These are phyloP conservation scores for Gossypium davidsonii DNA, from an alignment of 441 rosid species.

Conservation along the genomic window DNA sequence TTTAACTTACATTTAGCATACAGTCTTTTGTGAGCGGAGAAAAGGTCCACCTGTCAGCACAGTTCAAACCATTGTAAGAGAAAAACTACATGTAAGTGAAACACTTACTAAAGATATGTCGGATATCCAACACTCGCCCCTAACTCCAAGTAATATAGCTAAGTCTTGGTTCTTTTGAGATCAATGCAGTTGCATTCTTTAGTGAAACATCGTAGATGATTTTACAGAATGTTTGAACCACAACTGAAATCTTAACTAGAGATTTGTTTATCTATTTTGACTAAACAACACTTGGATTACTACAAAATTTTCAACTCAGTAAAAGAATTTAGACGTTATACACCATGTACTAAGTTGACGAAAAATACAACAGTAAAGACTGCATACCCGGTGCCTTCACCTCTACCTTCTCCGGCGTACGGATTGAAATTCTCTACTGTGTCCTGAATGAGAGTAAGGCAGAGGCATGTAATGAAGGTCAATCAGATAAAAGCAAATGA, in stretches of 20 bases:
- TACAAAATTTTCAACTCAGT: neutral
- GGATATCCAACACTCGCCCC: neutral
- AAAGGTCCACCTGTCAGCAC: constrained; percentile 70
- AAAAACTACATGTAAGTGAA: neutral
- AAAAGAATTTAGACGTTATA: neutral
- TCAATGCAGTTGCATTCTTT: neutral
- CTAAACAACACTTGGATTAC: neutral
- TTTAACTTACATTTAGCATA: constrained; percentile 59
- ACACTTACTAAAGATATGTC: neutral
- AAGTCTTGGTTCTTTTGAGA: neutral
- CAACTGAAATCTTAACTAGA: neutral
- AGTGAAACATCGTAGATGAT: neutral
- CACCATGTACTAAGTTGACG: neutral
- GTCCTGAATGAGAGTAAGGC: constrained; percentile 45
- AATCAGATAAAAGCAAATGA: neutral
- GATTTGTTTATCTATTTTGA: neutral
- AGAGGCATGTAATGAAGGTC: constrained; percentile 9
- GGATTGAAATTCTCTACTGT: constrained; percentile 83
- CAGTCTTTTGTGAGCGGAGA: constrained; percentile 70
- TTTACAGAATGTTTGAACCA: neutral
- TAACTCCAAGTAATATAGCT: neutral
- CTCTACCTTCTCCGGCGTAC: constrained; percentile 52
- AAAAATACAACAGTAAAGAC: constrained; percentile 3
- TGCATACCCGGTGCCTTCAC: constrained; percentile 85
- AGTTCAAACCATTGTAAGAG: constrained; percentile 15